These are phyloP conservation scores for Aspergillus kassunensis DNA, from an alignment of 495 filamentous ascomycete species.

Conservation along the genomic window DNA sequence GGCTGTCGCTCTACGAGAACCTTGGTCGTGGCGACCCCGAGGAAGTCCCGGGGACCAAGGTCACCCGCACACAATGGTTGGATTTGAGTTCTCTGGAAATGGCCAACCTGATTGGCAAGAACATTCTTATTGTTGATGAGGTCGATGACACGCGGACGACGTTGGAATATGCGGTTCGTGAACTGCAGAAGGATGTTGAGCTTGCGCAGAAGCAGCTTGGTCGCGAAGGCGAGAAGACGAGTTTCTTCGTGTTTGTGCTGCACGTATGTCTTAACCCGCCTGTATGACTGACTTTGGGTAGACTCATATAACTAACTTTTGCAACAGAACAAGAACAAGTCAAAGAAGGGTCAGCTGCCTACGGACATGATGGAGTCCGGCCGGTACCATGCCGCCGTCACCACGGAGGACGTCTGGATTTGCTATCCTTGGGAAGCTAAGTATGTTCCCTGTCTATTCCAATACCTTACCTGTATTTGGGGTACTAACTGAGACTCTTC, in stretches of 20 bases:
- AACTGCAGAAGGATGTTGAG: constrained; percentile 96
- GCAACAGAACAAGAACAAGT: constrained; percentile 89
- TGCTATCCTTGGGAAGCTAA: constrained; percentile 99
- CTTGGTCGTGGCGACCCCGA: constrained; percentile 59
- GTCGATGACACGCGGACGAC: constrained; percentile 98
- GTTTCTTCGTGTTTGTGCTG: constrained; percentile 90
- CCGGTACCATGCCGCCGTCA: constrained; percentile 81
- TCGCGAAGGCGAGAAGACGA: constrained; percentile 64
- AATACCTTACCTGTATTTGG: not conserved
- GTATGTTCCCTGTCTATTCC: constrained; percentile 36
- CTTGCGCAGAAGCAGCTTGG: constrained; percentile 68
- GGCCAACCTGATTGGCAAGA: constrained; percentile 90
- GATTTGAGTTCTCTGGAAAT: constrained; percentile 87
- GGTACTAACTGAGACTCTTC: constrained; percentile 16
- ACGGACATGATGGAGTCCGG: constrained; percentile 70
- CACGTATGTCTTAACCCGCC: constrained; percentile 59
- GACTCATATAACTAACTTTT: not conserved
- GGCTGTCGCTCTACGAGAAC: constrained; percentile 91
- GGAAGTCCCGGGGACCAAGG: constrained; percentile 82
- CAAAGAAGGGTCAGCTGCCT: constrained; percentile 85
- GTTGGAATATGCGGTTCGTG: constrained; percentile 91
- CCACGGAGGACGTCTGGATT: constrained; percentile 92
- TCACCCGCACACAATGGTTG: constrained; percentile 97
- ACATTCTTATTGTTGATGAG: constrained; percentile 97
- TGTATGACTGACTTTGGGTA: not conserved